phyloP scores from a whole-genome alignment of 306 rosid species.

The Sechiopsis laciniata region DNA sequence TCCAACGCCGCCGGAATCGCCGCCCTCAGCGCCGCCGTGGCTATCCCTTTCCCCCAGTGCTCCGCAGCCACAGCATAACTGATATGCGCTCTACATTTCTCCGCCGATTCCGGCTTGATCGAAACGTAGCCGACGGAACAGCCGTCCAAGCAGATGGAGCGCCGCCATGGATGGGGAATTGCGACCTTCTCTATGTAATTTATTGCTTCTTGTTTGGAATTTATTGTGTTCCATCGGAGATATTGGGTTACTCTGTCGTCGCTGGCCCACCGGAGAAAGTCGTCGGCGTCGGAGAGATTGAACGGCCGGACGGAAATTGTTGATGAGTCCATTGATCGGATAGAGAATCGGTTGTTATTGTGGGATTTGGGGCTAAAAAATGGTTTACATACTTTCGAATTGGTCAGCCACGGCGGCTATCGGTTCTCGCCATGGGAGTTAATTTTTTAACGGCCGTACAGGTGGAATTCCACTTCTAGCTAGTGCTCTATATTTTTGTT shows the following conservation, averaged over 20 bases:
- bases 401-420: too few species aligned
- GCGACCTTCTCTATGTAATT: slow-evolving; percentile 32
- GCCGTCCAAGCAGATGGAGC: slow-evolving; percentile 35
- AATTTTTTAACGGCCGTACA: too few species aligned
- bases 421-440: too few species aligned
- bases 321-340: slow-evolving; percentile 17
- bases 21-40: slow-evolving; percentile 34
- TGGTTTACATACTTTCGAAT: too few species aligned
- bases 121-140: slow-evolving; percentile 30
- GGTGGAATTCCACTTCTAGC: too few species aligned
- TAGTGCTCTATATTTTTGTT: too few species aligned
- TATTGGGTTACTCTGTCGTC: slow-evolving; percentile 34
- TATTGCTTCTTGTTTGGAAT: slow-evolving; percentile 38
- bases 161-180: slow-evolving; percentile 51
- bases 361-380: too few species aligned
- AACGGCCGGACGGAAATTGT: slow-evolving; percentile 32
- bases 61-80: slow-evolving; percentile 40
- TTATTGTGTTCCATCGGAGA: slow-evolving; percentile 32
- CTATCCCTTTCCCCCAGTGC: slow-evolving; percentile 51
- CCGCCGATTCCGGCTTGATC: slow-evolving; percentile 28
- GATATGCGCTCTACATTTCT: slow-evolving; percentile 34
- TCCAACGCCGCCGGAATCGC: slow-evolving; percentile 27
- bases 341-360: too few species aligned
- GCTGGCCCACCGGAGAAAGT: slow-evolving; percentile 33
- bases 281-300: slow-evolving; percentile 31